A percentile compares a stretch with the other conserved stretches of the same genome.
These are phyloP conservation scores for Nosema granulosis DNA, from an alignment of 371 early-diverging fungal genomes.

Conservation along the genomic window DNA sequence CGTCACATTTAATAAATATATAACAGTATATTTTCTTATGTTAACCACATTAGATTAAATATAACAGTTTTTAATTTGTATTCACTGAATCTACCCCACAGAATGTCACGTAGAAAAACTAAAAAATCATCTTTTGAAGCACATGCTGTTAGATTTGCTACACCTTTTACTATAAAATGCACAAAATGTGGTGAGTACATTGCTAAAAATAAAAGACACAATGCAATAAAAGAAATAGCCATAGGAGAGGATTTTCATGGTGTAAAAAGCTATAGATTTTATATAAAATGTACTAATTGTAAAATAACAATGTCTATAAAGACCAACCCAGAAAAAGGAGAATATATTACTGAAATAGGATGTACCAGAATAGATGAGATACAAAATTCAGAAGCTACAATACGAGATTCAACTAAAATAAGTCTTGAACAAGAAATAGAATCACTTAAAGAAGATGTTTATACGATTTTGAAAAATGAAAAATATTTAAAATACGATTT, in stretches of 20 bases:
- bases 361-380: conserved; percentile 23
- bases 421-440: no score
- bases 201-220: conserved; percentile 88
- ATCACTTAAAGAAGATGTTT: no score
- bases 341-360: conserved; percentile 85
- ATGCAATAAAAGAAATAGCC: conserved; percentile 73
- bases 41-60: no score
- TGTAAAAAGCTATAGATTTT: conserved; percentile 84
- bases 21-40: no score
- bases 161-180: conserved; percentile 94
- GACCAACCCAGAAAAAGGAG: conserved; percentile 88
- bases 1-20: no score
- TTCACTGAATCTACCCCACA: no score
- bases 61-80: no score
- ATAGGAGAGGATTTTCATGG: conserved; percentile 75
- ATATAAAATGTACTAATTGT: conserved; percentile 86
- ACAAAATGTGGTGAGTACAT: conserved; percentile 81
- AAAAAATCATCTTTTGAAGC: conserved; percentile 3
- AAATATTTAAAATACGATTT: background rate
- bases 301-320: conserved; percentile 88
- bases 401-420: no score
- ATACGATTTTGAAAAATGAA: no score
- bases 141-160: conserved; percentile 70
- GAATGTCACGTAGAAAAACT: background rate
- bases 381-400: no score